Percentiles rank a stretch among this genome's conserved stretches.
Evolutionary conservation across 805 yeast genomes (phyloP).

Genomic region (Nakazawaea laoshanensis): DNA sequence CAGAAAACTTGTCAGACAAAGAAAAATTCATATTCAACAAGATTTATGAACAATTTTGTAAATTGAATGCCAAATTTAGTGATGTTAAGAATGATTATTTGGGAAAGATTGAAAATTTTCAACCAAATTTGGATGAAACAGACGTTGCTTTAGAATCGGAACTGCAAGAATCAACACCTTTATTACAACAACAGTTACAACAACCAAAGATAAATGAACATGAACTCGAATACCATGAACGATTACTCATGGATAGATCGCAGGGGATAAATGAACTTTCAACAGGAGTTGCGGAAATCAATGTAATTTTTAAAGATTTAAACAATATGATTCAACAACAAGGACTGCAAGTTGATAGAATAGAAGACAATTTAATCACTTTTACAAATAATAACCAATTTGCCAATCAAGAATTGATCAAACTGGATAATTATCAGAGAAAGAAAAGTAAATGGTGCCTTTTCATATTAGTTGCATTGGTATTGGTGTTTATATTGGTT

Average conservation of each 20-base stretch:
- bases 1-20: conserved; percentile 17
- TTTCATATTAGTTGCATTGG: conserved; percentile 48
- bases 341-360: conserved; percentile 75
- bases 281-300: conserved; percentile 76
- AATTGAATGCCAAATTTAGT: conserved; percentile 37
- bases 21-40: conserved; percentile 37
- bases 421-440: conserved; percentile 71
- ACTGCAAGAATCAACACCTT: conserved; percentile 29
- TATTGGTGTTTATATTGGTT: conserved; percentile 50
- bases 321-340: conserved; percentile 76
- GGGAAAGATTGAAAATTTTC: conserved; percentile 35
- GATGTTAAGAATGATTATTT: conserved; percentile 35
- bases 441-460: conserved; percentile 68
- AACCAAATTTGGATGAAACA: no score
- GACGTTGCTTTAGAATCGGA: conserved; percentile 20
- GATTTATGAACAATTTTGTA: conserved; percentile 46
- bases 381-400: conserved; percentile 56
- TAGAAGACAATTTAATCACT: conserved; percentile 69
- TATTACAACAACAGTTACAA: conserved; percentile 23
- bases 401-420: conserved; percentile 61
- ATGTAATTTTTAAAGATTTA: conserved; percentile 75
- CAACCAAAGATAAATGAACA: conserved; percentile 30
- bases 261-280: conserved; percentile 65
- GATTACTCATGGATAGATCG: conserved; percentile 65
- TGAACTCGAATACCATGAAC: conserved; percentile 54